phyloP scores from a whole-genome alignment of 306 rosid species.

The Inga oerstediana region DNA sequence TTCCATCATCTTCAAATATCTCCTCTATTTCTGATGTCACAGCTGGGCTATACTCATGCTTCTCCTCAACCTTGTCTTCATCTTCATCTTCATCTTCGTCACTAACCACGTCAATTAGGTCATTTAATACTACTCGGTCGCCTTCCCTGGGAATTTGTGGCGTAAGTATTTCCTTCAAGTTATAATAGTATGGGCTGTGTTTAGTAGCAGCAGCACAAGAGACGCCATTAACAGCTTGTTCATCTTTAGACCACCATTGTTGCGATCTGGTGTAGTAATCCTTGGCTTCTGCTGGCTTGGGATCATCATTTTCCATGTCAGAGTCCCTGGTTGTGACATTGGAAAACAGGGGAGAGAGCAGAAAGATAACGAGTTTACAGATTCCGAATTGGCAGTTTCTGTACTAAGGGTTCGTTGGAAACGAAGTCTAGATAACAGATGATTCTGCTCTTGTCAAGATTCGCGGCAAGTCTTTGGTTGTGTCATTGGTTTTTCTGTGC shows the following conservation, averaged over 20 bases:
- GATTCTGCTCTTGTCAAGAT: conserved; percentile 52
- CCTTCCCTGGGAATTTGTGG: conserved; percentile 60
- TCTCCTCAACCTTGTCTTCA: conserved; percentile 44
- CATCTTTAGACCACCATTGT: background rate
- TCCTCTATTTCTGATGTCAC: background rate
- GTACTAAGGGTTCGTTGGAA: conserved; percentile 46
- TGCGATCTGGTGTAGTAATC: conserved; percentile 35
- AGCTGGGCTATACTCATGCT: background rate
- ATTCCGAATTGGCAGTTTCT: conserved; percentile 35
- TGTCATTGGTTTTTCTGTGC: conserved; percentile 32
- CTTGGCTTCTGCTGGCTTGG: conserved; percentile 43
- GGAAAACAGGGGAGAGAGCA: background rate
- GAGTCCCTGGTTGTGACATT: conserved; percentile 27
- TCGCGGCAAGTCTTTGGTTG: conserved; percentile 37
- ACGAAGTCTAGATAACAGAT: conserved; percentile 53
- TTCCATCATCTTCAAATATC: background rate
- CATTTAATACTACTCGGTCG: conserved; percentile 8
- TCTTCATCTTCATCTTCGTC: conserved; percentile 46
- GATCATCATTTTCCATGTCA: conserved; percentile 50
- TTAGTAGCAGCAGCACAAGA: background rate
- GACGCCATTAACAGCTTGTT: conserved; percentile 39
- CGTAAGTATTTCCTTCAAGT: conserved; percentile 40
- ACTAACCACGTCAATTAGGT: conserved; percentile 57
- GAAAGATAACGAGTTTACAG: conserved; percentile 42
- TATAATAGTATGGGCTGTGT: conserved; percentile 28